A percentile compares a stretch with the other conserved stretches of the same genome.
Conservation (phyloP, 768 basidiomycete species). For the Boletus tylopilopsis region DNA sequence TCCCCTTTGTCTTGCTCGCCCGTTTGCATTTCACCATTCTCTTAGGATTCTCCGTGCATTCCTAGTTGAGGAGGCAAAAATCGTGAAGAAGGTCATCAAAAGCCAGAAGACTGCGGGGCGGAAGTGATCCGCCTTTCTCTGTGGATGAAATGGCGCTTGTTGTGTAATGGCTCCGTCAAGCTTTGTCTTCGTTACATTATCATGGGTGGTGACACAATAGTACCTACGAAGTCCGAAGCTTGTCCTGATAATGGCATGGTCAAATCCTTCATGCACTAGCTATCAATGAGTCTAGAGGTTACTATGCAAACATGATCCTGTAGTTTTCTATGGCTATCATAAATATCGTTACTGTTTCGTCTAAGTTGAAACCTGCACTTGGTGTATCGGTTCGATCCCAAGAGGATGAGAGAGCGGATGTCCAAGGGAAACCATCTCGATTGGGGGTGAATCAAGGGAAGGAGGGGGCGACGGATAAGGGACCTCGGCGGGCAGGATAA, state of each 20-base stretch:
- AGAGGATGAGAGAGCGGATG: conserved; percentile 5
- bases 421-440: conserved; percentile 11
- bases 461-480: conserved; percentile 52
- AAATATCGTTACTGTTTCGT: conserved; percentile 22
- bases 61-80: conserved; percentile 99
- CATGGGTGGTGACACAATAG: no score
- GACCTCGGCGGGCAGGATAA: conserved; percentile 32
- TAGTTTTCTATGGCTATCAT: conserved; percentile 11
- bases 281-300: background rate
- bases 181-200: no score
- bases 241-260: no score
- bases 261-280: background rate
- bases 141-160: no score
- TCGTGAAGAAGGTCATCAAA: conserved; percentile 99
- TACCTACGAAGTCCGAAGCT: no score
- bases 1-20: conserved; percentile 13
- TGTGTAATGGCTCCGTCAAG: no score
- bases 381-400: conserved; percentile 4
- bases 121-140: conserved; percentile 27
- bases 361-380: conserved; percentile 17
- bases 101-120: conserved; percentile 45
- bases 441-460: conserved; percentile 24
- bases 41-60: conserved; percentile 94
- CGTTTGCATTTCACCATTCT: background rate
- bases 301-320: background rate